Conservation (phyloP, 495 filamentous ascomycete genomes). For the Ramalina peruviana region DNA sequence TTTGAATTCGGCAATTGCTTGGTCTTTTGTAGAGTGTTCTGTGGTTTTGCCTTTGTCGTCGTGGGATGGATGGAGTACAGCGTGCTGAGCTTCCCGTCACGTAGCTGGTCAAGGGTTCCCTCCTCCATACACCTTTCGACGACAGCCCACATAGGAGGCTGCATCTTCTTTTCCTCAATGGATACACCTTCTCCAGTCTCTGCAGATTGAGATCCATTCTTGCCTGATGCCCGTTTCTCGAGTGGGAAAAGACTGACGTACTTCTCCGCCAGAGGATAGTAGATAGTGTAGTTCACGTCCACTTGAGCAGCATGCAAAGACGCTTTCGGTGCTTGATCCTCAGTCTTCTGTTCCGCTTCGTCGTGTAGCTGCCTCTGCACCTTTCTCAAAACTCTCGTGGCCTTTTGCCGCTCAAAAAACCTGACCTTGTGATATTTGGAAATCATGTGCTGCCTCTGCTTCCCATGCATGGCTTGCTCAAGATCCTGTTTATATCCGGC, state of each 20-base stretch:
- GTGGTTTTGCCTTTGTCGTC: no score
- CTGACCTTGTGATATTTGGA: constrained; percentile 86
- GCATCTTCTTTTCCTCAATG: constrained; percentile 19
- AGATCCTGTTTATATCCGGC: constrained; percentile 62
- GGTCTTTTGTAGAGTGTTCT: constrained; percentile 1
- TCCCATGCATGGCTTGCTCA: constrained; percentile 37
- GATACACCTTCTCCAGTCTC: not conserved
- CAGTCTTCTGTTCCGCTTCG: constrained; percentile 7
- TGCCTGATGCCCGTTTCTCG: not conserved
- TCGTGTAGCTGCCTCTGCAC: constrained; percentile 38
- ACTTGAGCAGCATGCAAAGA: constrained; percentile 59
- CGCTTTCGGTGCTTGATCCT: constrained; percentile 33
- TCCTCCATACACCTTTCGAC: constrained; percentile 58
- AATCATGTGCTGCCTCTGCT: constrained; percentile 56
- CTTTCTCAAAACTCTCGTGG: constrained; percentile 51
- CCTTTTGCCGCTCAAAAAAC: constrained; percentile 86
- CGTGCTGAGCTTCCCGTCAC: constrained; percentile 33
- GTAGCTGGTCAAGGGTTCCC: constrained; percentile 43
- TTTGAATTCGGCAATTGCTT: constrained; percentile 5
- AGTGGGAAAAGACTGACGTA: constrained; percentile 62
- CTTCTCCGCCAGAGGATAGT: constrained; percentile 63
- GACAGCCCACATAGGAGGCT: constrained; percentile 50
- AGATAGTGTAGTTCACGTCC: constrained; percentile 75
- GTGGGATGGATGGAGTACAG: not conserved
- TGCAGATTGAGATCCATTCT: not conserved